A percentile compares a stretch with the other conserved stretches of the same genome.
Conservation (phyloP, 2,329 filamentous ascomycete genomes). For the Fusarium avenaceum region DNA sequence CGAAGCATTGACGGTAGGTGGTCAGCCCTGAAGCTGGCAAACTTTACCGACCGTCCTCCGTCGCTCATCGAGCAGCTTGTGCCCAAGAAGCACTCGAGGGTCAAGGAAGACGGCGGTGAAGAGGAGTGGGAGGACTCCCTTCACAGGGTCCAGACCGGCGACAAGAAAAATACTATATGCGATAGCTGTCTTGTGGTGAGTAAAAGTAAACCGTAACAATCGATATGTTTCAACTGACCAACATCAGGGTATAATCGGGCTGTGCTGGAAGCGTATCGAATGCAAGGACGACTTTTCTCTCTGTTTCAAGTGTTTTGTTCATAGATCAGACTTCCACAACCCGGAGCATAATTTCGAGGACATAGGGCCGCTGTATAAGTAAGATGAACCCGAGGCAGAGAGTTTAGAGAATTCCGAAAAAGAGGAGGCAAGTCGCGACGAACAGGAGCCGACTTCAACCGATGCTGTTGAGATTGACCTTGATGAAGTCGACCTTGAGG, state of each 20-base stretch:
- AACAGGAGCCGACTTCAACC: not conserved
- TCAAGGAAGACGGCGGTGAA: not conserved
- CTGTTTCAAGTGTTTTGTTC: constrained; percentile 5
- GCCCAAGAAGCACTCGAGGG: not conserved
- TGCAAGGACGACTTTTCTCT: not conserved
- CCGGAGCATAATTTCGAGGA: not conserved
- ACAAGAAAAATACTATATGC: not conserved
- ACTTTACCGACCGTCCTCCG: not conserved
- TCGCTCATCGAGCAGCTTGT: not conserved
- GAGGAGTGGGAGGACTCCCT: not conserved
- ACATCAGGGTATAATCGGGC: not conserved
- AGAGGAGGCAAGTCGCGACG: no score
- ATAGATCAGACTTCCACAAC: not conserved
- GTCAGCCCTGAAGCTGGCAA: not conserved
- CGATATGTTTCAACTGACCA: not conserved
- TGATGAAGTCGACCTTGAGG: not conserved
- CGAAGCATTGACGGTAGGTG: not conserved
- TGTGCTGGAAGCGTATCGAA: not conserved
- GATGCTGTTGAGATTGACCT: not conserved
- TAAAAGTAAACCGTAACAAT: rapidly evolving
- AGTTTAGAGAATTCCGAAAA: no score
- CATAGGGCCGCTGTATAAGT: not conserved
- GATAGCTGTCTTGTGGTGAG: constrained; percentile 7
- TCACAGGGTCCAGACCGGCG: not conserved
- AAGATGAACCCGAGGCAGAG: no score